A percentile compares a stretch with the other conserved stretches of the same genome.
Evolutionary conservation across 345 rosid genomes (phyloP).

Genomic region (Trapa incisa): DNA sequence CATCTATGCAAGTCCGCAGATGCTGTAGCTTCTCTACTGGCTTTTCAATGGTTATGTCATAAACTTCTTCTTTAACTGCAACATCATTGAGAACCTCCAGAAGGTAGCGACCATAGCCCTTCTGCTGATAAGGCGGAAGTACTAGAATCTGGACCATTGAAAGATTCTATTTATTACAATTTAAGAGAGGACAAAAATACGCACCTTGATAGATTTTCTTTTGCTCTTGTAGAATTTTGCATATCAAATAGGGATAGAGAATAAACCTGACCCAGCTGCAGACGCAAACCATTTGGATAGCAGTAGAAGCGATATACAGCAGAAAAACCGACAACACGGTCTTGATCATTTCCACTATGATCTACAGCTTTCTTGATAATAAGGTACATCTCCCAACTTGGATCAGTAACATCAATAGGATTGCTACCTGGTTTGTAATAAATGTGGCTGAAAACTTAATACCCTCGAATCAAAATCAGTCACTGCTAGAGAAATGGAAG

Average conservation of each 20-base stretch:
- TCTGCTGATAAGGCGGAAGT: slow-evolving; percentile 71
- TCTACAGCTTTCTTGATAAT: slow-evolving; percentile 39
- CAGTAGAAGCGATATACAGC: slow-evolving; percentile 71
- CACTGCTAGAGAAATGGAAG: background rate
- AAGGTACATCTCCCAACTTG: slow-evolving; percentile 83
- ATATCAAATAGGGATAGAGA: background rate
- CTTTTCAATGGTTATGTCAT: slow-evolving; percentile 91
- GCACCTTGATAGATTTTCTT: background rate
- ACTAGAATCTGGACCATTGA: slow-evolving; percentile 57
- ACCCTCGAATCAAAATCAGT: background rate
- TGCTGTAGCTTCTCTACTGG: slow-evolving; percentile 76
- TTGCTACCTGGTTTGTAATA: slow-evolving; percentile 64
- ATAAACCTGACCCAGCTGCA: slow-evolving; percentile 82
- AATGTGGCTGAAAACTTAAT: background rate
- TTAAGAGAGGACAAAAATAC: background rate
- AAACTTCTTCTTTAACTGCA: slow-evolving; percentile 53
- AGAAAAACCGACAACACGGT: slow-evolving; percentile 56
- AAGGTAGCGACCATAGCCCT: slow-evolving; percentile 65
- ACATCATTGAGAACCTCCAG: slow-evolving; percentile 61
- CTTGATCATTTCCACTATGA: slow-evolving; percentile 29
- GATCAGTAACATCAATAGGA: slow-evolving; percentile 86
- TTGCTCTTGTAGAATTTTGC: no score
- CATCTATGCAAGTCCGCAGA: slow-evolving; percentile 59
- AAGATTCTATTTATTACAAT: background rate
- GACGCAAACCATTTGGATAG: slow-evolving; percentile 65